phyloP scores from a whole-genome alignment of 257 asterid species.

The Lycium ferocissimum region DNA sequence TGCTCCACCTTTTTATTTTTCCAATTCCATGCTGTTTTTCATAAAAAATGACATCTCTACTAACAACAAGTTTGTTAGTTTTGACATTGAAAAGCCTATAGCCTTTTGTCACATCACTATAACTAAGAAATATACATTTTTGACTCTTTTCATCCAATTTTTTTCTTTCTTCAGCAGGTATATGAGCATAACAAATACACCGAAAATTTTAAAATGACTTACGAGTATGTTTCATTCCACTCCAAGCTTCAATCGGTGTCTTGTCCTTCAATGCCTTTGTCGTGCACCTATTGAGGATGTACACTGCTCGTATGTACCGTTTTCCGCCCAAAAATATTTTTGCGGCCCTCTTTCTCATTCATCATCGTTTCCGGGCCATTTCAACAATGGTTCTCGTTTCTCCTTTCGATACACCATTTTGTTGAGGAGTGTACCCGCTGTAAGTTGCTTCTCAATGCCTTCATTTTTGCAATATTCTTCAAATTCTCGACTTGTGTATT shows the following conservation, averaged over 20 bases:
- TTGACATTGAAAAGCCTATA: not conserved
- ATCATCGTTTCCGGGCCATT: not conserved
- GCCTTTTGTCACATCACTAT: too few relatives aligned
- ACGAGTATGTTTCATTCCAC: not conserved
- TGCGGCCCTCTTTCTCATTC: not conserved
- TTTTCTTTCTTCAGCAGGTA: too few relatives aligned
- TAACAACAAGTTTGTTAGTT: not conserved
- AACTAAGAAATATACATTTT: too few relatives aligned
- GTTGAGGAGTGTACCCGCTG: not conserved
- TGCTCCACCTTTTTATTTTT: too few relatives aligned
- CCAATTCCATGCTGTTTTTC: not conserved
- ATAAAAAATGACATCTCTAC: not conserved
- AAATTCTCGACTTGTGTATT: too few relatives aligned
- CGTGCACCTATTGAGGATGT: not conserved
- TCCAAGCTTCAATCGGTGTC: not conserved
- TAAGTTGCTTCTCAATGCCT: too few relatives aligned
- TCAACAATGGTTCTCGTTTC: not conserved
- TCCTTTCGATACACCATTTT: not conserved
- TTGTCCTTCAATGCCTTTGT: not conserved
- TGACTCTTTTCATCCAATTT: too few relatives aligned
- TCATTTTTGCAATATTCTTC: too few relatives aligned
- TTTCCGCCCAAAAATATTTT: not conserved
- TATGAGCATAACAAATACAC: not conserved
- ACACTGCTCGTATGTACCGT: not conserved
- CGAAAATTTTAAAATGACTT: not conserved